Base-by-base conservation (phyloP, 2,329 filamentous ascomycete genomes). In the Aspergillus brunneoviolaceus region DNA sequence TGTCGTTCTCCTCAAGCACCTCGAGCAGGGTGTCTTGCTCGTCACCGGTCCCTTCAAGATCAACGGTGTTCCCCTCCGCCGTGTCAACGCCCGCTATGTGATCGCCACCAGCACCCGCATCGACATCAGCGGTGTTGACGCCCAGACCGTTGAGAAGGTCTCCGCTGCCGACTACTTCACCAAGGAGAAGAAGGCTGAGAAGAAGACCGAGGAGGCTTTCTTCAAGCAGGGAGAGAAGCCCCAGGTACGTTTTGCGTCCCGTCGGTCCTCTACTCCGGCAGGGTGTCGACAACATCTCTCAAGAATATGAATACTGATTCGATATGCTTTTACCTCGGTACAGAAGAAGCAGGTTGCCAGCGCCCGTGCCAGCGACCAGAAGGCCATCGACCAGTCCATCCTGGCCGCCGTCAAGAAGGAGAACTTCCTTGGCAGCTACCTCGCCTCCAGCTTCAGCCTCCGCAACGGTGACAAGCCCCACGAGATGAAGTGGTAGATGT, bases 41-140 rank as follows among this genome's bases (percentile, higher is more conserved):
- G 92, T 99, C 76, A 99, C 95, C 79, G 95, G 95, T 76, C 95
- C 95, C 80, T 99, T 98, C 91, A 99, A 98, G 90, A 90, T 99
- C 85, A 99, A 99, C 86, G 95, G 95, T 82, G 95, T 99, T 70
- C 95, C 95, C 73, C 89, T 99, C 77, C 90, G 95, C 84, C 88
- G 91, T 81, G 79, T 81, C 63, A 81, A 81, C 72, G 68, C 79
- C 65, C 75, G 79, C 75, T 81, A 81, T 67, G 79, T 81, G 61
- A 81, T 81, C 69, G 79, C 79, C 67, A 81, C 79, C 70, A 80
- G 77, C 73, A 77, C 75, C 67, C 75, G 74, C 64, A 72, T 81
- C 61, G 85, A 81, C 79, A 81, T 99, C 76, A 84, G 85, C 70
- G 91, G 92, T 76, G 83, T 99, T 74, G 94, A 98, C 82, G 75